A percentile compares a stretch with the other conserved stretches of the same genome.
Conservation (phyloP, 2,329 filamentous ascomycete genomes). For the Cordyceps farinosa region DNA sequence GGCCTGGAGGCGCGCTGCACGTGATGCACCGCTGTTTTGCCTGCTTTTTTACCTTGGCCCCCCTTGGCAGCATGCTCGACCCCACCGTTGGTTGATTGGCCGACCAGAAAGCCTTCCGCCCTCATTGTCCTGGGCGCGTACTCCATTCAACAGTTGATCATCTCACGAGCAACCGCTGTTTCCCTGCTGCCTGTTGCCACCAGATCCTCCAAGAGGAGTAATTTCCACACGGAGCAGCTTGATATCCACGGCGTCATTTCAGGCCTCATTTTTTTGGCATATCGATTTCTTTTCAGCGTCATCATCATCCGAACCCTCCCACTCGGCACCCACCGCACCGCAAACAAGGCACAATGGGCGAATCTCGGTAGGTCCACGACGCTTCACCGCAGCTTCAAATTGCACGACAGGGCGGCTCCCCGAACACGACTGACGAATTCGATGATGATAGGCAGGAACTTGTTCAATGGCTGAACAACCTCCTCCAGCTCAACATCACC, state of each 20-base stretch:
- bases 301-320: constrained; percentile 13
- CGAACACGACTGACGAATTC: background rate
- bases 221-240: background rate
- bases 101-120: constrained; percentile 12
- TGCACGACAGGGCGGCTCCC: background rate
- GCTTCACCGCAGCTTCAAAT: constrained; percentile 10
- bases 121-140: constrained; percentile 7
- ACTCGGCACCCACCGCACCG: constrained; percentile 16
- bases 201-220: background rate
- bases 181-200: constrained; percentile 5
- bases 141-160: constrained; percentile 15
- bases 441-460: constrained; percentile 75
- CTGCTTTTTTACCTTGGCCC: background rate
- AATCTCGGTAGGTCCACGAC: constrained; percentile 41
- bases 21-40: constrained; percentile 8
- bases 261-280: constrained; percentile 17
- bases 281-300: constrained; percentile 19
- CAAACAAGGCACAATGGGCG: constrained; percentile 41
- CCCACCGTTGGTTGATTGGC: constrained; percentile 31
- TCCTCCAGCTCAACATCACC: constrained; percentile 95
- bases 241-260: constrained; percentile 5
- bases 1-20: constrained; percentile 6
- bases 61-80: background rate
- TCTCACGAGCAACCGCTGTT: constrained; percentile 16
- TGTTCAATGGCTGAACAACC: constrained; percentile 93